phyloP scores from a whole-genome alignment of 2,329 filamentous ascomycete genomes.

The Fusarium sp. region DNA sequence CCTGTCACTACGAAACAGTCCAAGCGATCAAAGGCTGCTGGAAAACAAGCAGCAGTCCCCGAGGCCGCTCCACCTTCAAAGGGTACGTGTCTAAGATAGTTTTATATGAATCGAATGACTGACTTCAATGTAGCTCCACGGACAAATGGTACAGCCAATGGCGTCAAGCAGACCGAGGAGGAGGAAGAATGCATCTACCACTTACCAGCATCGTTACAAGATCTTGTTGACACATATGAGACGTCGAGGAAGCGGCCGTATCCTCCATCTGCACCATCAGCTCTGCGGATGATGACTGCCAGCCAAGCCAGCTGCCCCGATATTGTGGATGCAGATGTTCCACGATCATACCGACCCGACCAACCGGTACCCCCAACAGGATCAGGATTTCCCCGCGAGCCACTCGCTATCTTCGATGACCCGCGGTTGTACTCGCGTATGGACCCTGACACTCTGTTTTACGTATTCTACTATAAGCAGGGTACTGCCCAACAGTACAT shows the following conservation, averaged over 20 bases:
- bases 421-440: slow-evolving; percentile 87
- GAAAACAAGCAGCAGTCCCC: slow-evolving; percentile 54
- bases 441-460: slow-evolving; percentile 96
- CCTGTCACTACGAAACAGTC: slow-evolving; percentile 44
- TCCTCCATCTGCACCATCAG: slow-evolving; percentile 69
- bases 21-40: slow-evolving; percentile 55
- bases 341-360: slow-evolving; percentile 84
- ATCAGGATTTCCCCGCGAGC: slow-evolving; percentile 89
- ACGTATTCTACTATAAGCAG: slow-evolving; percentile 99
- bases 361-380: slow-evolving; percentile 78
- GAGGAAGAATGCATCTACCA: slow-evolving; percentile 90
- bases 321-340: slow-evolving; percentile 80
- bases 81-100: slow-evolving; percentile 47
- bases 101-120: neutral
- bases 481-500: slow-evolving; percentile 95
- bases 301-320: slow-evolving; percentile 81
- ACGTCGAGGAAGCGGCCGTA: slow-evolving; percentile 76
- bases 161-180: slow-evolving; percentile 57
- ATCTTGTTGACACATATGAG: slow-evolving; percentile 92
- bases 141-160: slow-evolving; percentile 63
- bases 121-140: slow-evolving; percentile 48
- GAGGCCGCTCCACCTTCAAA: slow-evolving; percentile 57
- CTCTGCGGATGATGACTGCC: slow-evolving; percentile 77
- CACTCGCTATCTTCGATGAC: slow-evolving; percentile 91
- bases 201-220: slow-evolving; percentile 85